These are phyloP conservation scores for Polysphondylium violaceum DNA, from an alignment of 78 protist genomes.

Conservation along the genomic window DNA sequence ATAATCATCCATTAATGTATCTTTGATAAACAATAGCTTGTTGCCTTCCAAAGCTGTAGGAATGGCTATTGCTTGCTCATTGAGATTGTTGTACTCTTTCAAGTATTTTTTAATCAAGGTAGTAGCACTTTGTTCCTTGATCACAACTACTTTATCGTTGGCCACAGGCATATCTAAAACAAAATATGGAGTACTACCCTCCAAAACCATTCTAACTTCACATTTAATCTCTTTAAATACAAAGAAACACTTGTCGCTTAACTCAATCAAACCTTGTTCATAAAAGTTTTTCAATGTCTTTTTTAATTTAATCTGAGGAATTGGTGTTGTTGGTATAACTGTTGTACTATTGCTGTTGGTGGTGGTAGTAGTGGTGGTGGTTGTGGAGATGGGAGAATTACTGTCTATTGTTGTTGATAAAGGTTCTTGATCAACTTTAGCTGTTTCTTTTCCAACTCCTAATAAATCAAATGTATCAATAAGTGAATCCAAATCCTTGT, in stretches of 20 bases:
- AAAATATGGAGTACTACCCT: neutral
- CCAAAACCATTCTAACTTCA: neutral
- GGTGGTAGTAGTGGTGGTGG: no score
- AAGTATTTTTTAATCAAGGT: neutral
- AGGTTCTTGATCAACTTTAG: no score
- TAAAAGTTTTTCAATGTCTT: neutral
- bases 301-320: no score
- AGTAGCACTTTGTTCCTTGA: slow-evolving; percentile 11
- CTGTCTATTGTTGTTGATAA: no score
- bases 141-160: neutral
- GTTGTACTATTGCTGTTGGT: no score
- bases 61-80: neutral
- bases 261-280: neutral
- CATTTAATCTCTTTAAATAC: neutral
- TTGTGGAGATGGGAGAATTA: no score
- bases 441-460: no score
- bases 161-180: neutral
- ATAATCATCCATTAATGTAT: slow-evolving; percentile 49
- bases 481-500: no score
- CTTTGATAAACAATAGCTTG: slow-evolving; percentile 17
- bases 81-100: neutral
- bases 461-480: no score
- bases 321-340: no score
- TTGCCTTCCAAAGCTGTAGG: slow-evolving; percentile 44
- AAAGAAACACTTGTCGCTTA: neutral